Conservation (phyloP, 2,329 filamentous ascomycete genomes). For the Cadophora malorum region DNA sequence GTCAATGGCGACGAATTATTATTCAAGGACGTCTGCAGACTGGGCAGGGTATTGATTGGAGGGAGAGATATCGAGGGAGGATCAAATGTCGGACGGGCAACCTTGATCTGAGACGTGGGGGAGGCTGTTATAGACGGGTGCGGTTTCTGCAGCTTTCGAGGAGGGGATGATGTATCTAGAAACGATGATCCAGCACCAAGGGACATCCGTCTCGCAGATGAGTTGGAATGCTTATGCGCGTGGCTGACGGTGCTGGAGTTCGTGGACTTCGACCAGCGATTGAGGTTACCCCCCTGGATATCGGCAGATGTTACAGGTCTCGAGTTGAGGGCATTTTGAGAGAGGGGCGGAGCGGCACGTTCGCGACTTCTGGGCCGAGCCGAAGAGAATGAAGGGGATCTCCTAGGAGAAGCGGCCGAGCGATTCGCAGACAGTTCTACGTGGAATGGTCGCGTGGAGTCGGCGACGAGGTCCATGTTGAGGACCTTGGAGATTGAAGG, state of each 20-base stretch:
- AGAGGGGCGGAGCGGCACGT: conserved; percentile 23
- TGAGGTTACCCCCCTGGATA: conserved; percentile 35
- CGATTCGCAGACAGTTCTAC: conserved; percentile 11
- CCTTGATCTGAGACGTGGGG: conserved; percentile 30
- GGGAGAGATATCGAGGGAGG: conserved; percentile 36
- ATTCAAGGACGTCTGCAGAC: conserved; percentile 36
- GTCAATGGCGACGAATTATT: conserved; percentile 41
- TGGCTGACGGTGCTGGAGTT: conserved; percentile 33
- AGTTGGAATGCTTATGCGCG: conserved; percentile 31
- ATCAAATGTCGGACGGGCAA: conserved; percentile 31
- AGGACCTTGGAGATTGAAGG: conserved; percentile 4
- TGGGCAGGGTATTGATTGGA: conserved; percentile 44
- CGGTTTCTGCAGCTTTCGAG: conserved; percentile 40
- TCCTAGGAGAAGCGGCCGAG: conserved; percentile 19
- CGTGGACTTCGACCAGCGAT: conserved; percentile 39
- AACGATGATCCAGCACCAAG: conserved; percentile 31
- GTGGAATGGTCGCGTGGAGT: conserved; percentile 24
- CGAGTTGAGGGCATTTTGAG: conserved; percentile 33
- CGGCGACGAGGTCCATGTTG: conserved; percentile 23
- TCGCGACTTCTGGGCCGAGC: conserved; percentile 25
- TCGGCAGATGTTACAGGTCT: conserved; percentile 35
- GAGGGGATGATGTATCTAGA: conserved; percentile 31
- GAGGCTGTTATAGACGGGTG: conserved; percentile 37
- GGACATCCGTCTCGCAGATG: conserved; percentile 36
- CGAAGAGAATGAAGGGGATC: conserved; percentile 26